Evolutionary conservation across 2,329 filamentous ascomycete genomes (phyloP), one percentile per base, ranked within the genome.

Genomic region (Cordyceps tenuipes): DNA sequence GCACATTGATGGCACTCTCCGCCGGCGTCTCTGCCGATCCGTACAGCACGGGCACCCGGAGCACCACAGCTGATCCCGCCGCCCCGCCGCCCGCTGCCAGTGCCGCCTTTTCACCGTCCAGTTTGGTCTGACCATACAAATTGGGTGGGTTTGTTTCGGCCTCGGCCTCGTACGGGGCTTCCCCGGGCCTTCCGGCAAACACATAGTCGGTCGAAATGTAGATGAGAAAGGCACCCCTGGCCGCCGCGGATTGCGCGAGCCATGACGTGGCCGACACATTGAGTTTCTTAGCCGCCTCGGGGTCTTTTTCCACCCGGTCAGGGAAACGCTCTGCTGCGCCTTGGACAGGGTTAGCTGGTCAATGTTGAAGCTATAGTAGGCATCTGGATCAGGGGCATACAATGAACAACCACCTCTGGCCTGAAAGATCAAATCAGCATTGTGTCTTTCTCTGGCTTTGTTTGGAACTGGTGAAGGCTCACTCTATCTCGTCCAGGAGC

Each of bases 261-360:
- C 75, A 74, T 52, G 78, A 76, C 51, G 89, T 88, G 2, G 90
- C 88, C 3, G 83, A 79, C 13, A 93, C 84, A 68, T 96, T 96
- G 67, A 95, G 78, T 19, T 80, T 81, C 62, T 82, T 82, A 3
- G 91, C 90, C 58, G 84, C 88, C 62, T 86, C 82, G 3, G 91
- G 91, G 70, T 96, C 84, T 64, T 83, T 82, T 67, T 91, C 88
- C 68, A 91, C 93, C 70, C 88, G 88, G 73, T 96, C 91, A 2
- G 92, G 91, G 68, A 88, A 95, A 63, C 90, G 85, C 72, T 96
- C 92, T 50, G 91, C 91, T 46, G 91, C 92, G 70, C 89, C 89
- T 92, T 63, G 43, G 43, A 31, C 23, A 4, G 19, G 49, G 60
- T 59, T 36, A 52, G 57, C 29, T 44, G 31, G 31, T 44, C 10